A percentile compares a stretch with the other conserved stretches of the same genome.
phyloP scores from a whole-genome alignment of 2,329 filamentous ascomycete genomes.

The Alternaria sp. region DNA sequence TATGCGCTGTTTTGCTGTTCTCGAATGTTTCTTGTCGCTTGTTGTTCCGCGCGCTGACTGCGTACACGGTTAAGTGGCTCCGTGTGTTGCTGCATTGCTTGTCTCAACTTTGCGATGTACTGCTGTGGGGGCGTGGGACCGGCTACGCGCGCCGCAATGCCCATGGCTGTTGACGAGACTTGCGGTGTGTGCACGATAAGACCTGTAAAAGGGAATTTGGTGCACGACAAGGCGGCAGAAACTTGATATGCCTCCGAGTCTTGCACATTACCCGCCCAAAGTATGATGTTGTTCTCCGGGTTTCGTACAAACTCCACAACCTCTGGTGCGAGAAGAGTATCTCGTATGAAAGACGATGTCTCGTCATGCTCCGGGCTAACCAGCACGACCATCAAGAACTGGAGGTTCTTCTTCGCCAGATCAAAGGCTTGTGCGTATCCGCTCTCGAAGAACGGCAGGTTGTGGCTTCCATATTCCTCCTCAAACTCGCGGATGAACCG shows the following conservation, averaged over 20 bases:
- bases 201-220: conserved; percentile 90
- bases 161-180: conserved; percentile 87
- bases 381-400: conserved; percentile 88
- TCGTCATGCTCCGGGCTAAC: conserved; percentile 95
- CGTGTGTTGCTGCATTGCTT: conserved; percentile 77
- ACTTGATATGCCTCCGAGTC: conserved; percentile 96
- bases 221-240: conserved; percentile 83
- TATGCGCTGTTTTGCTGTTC: conserved; percentile 92
- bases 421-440: conserved; percentile 94
- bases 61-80: conserved; percentile 77
- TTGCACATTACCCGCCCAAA: conserved; percentile 93
- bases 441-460: conserved; percentile 81
- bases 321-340: conserved; percentile 80
- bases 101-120: conserved; percentile 78
- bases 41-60: conserved; percentile 79
- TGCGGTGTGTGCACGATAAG: conserved; percentile 87
- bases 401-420: conserved; percentile 85
- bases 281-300: conserved; percentile 77
- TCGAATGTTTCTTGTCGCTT: conserved; percentile 81
- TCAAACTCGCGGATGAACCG: conserved; percentile 93
- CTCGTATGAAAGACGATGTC: conserved; percentile 78
- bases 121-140: conserved; percentile 74
- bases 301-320: conserved; percentile 78
- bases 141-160: conserved; percentile 79
- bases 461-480: conserved; percentile 82